These are phyloP conservation scores for Colletotrichum simmondsii DNA, from an alignment of 2,329 filamentous ascomycete genomes.

Conservation along the genomic window DNA sequence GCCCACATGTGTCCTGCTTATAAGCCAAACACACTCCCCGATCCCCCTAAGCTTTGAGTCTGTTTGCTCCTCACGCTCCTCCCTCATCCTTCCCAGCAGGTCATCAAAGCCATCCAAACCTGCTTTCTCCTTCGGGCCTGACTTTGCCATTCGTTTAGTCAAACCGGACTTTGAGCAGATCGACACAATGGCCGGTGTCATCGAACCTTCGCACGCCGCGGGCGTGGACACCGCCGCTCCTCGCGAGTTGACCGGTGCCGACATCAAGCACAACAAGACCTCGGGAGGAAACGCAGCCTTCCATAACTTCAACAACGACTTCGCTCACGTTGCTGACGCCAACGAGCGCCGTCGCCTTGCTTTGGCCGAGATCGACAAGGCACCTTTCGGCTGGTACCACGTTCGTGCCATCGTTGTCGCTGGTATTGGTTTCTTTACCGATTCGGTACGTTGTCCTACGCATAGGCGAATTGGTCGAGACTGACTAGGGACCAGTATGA, in stretches of 20 bases:
- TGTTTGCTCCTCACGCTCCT: not conserved
- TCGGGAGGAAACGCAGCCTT: slow-evolving; percentile 76
- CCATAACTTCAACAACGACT: slow-evolving; percentile 83
- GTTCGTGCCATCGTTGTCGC: slow-evolving; percentile 81
- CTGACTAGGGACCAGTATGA: slow-evolving; percentile 62
- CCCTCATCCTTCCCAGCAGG: slow-evolving; percentile 6
- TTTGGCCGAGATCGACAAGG: slow-evolving; percentile 84
- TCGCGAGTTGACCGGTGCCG: slow-evolving; percentile 7
- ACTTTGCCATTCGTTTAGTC: slow-evolving; percentile 24
- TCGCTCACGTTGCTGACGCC: slow-evolving; percentile 71
- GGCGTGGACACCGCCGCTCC: not conserved
- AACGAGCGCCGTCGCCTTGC: slow-evolving; percentile 84
- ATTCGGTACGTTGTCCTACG: slow-evolving; percentile 58
- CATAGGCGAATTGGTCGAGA: not conserved
- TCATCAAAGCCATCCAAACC: not conserved
- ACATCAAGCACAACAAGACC: slow-evolving; percentile 53
- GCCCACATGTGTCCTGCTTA: slow-evolving; percentile 3
- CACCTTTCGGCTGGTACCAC: slow-evolving; percentile 87
- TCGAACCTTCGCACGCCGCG: slow-evolving; percentile 10
- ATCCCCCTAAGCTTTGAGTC: not conserved
- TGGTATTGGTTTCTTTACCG: slow-evolving; percentile 90
- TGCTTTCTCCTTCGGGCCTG: not conserved
- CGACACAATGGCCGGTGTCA: slow-evolving; percentile 22
- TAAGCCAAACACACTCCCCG: slow-evolving; percentile 16
- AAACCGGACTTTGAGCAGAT: slow-evolving; percentile 11